A percentile compares a stretch with the other conserved stretches of the same genome.
phyloP scores from a whole-genome alignment of 208 protist genomes.

The Crithidia bombi region DNA sequence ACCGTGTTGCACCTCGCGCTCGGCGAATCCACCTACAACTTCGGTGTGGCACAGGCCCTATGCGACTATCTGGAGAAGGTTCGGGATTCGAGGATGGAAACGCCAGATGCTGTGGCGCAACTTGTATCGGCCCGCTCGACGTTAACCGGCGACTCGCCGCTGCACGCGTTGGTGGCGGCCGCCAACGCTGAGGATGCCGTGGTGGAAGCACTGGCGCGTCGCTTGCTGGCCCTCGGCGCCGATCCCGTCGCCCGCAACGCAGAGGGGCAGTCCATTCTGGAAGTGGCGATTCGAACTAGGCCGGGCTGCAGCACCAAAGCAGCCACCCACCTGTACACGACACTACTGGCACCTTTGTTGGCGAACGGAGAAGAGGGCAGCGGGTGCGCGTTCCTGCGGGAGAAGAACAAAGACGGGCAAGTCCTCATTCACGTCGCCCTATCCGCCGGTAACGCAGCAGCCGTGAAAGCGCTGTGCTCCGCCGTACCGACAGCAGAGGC shows the following conservation, averaged over 20 bases:
- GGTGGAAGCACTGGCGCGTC: slow-evolving; percentile 32
- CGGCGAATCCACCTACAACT: slow-evolving; percentile 40
- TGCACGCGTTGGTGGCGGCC: slow-evolving; percentile 49
- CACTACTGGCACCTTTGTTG: slow-evolving; percentile 10
- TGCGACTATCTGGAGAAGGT: slow-evolving; percentile 38
- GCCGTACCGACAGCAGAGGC: slow-evolving; percentile 23
- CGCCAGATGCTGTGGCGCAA: slow-evolving; percentile 11
- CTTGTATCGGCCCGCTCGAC: slow-evolving; percentile 29
- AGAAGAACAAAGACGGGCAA: slow-evolving; percentile 28
- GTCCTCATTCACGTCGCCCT: slow-evolving; percentile 53
- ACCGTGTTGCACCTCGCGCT: slow-evolving; percentile 48
- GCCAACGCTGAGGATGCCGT: slow-evolving; percentile 42
- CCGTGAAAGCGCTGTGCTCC: slow-evolving; percentile 38
- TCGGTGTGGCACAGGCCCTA: slow-evolving; percentile 32
- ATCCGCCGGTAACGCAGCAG: slow-evolving; percentile 28
- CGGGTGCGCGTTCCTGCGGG: background rate
- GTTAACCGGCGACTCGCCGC: slow-evolving; percentile 22
- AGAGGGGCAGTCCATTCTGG: slow-evolving; percentile 1
- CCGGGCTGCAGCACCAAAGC: slow-evolving; percentile 9
- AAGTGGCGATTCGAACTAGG: slow-evolving; percentile 3
- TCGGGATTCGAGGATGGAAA: background rate
- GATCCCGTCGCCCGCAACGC: slow-evolving; percentile 7
- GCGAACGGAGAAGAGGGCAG: slow-evolving; percentile 7
- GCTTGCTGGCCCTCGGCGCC: slow-evolving; percentile 36
- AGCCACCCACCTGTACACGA: slow-evolving; percentile 2